phyloP scores from a whole-genome alignment of 106 monocot genomes.

The Alisma plantagoaquatica region DNA sequence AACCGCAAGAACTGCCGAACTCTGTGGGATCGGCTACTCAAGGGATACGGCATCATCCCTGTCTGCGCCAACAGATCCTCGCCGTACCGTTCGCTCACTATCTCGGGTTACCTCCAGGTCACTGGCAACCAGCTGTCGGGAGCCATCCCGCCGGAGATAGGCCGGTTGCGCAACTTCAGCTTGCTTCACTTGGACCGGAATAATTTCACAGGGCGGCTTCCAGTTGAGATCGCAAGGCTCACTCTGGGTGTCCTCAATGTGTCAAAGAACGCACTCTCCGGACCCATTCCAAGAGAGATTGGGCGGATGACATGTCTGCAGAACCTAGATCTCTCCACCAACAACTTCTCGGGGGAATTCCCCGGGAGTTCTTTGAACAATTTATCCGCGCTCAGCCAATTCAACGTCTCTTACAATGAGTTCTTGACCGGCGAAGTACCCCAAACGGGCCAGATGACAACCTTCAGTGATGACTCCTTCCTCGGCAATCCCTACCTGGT shows the following conservation, averaged over 20 bases:
- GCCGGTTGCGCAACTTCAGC: slow-evolving; percentile 34
- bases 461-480: slow-evolving; percentile 53
- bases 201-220: slow-evolving; percentile 34
- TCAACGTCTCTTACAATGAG: slow-evolving; percentile 76
- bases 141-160: slow-evolving; percentile 47
- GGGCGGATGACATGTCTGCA: too few species aligned
- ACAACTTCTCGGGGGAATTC: too few species aligned
- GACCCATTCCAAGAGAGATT: too few species aligned
- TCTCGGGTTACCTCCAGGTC: slow-evolving; percentile 64
- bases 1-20: slow-evolving; percentile 46
- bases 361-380: slow-evolving; percentile 32
- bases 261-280: slow-evolving; percentile 25
- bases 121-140: slow-evolving; percentile 56
- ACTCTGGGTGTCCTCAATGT: slow-evolving; percentile 18
- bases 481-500: slow-evolving; percentile 71
- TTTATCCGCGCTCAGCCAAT: slow-evolving; percentile 33
- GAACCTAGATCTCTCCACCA: too few species aligned
- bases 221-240: slow-evolving; percentile 22
- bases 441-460: slow-evolving; percentile 34
- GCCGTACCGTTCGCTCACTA: slow-evolving; percentile 16
- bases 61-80: slow-evolving; percentile 40
- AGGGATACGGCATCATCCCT: slow-evolving; percentile 46
- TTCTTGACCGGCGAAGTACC: slow-evolving; percentile 45
- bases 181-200: slow-evolving; percentile 47
- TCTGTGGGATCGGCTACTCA: slow-evolving; percentile 38